Evolutionary conservation across 2,329 filamentous ascomycete genomes (phyloP), one percentile per base, ranked within the genome.

Genomic region (Microcera coccophila): DNA sequence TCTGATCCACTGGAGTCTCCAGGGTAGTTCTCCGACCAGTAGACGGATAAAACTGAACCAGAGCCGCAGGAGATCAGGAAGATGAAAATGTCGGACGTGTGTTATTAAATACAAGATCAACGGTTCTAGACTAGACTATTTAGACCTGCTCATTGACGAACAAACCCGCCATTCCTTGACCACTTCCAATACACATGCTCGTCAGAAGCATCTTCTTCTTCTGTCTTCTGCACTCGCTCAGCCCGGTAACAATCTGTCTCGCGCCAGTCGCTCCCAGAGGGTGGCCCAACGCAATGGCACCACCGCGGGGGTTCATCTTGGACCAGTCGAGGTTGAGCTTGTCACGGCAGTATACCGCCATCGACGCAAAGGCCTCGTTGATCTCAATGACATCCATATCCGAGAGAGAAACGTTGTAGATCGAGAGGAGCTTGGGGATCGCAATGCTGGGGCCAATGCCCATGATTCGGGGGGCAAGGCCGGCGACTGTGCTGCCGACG

Each of bases 311-410:
- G 71, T 93, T 93, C 76, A 93, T 79, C 79, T 90, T 91, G 58
- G 76, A 67, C 67, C 77, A 79, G 62, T 87, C 82, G 38, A 91
- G 71, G 52, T 79, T 79, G 38, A 93, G 75, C 53, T 73, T 80
- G 59, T 89, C 76, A 42, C 86, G 71, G 70, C 90, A 95, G 78
- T 96, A 97, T 21, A 96, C 90, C 1, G 89, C 90, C 93, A 97
- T 97, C 39, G 87, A 93, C 17, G 90, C 91, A 61, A 98, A 98
- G 2, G 93, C 93, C 77, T 98, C 93, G 73, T 98, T 98, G 62
- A 98, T 71, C 77, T 97, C 93, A 56, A 91, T 76, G 26, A 97
- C 78, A 62, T 98, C 93, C 49, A 93, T 79, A 58, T 97, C 93
- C 45, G 84, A 79, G 41, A 95, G 73, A 18, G 76, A 79, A 48